Conservation (phyloP, 2,329 filamentous ascomycete genomes). For the Graphiopsis chlorocephala region DNA sequence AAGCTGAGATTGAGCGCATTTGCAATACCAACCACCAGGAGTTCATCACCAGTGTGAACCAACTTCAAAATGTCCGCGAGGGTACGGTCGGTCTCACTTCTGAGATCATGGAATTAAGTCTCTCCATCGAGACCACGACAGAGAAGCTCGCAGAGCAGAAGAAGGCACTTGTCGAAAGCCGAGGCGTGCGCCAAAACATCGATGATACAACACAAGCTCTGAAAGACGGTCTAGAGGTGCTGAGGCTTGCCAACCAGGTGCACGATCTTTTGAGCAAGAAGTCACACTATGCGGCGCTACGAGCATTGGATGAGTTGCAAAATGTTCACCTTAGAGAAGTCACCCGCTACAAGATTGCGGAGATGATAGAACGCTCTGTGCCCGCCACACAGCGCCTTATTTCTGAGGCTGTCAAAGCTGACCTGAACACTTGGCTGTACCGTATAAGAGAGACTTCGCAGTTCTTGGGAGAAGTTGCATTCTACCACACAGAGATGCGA, state of each 20-base stretch:
- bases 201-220: conserved; percentile 86
- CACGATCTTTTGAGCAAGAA: conserved; percentile 89
- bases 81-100: conserved; percentile 83
- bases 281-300: conserved; percentile 91
- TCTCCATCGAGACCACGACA: conserved; percentile 91
- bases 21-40: conserved; percentile 96
- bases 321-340: conserved; percentile 95
- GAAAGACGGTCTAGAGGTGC: conserved; percentile 85
- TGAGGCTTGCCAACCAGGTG: conserved; percentile 89
- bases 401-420: conserved; percentile 93
- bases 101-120: conserved; percentile 88
- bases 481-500: conserved; percentile 90
- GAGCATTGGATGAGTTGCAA: conserved; percentile 90
- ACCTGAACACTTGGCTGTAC: conserved; percentile 95
- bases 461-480: conserved; percentile 91
- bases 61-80: conserved; percentile 86
- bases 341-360: conserved; percentile 89
- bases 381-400: conserved; percentile 90
- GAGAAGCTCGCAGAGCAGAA: conserved; percentile 94
- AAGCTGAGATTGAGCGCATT: conserved; percentile 88
- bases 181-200: conserved; percentile 90
- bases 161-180: conserved; percentile 86
- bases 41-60: conserved; percentile 89
- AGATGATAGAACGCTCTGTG: conserved; percentile 93
- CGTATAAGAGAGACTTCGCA: conserved; percentile 94